A percentile compares a stretch with the other conserved stretches of the same genome.
phyloP scores from a whole-genome alignment of 2,329 filamentous ascomycete genomes.

The Venturia nashicola region DNA sequence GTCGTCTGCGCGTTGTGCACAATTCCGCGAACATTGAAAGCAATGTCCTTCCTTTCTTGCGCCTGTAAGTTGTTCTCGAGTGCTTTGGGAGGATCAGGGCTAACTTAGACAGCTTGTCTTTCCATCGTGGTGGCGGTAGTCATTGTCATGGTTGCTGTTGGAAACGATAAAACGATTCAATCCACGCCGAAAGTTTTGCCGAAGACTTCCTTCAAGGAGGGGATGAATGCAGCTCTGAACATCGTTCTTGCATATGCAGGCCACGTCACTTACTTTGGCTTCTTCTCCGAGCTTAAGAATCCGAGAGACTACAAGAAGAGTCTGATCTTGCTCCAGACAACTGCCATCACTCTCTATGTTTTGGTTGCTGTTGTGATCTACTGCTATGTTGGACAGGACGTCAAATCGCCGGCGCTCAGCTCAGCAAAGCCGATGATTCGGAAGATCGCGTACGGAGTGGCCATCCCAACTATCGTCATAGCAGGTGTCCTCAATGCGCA shows the following conservation, averaged over 20 bases:
- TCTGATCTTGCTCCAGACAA: slow-evolving; percentile 46
- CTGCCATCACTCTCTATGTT: slow-evolving; percentile 51
- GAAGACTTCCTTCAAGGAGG: not conserved
- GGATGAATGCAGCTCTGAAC: slow-evolving; percentile 31
- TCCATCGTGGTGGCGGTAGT: slow-evolving; percentile 53
- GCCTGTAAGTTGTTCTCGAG: slow-evolving; percentile 34
- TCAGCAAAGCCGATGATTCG: slow-evolving; percentile 44
- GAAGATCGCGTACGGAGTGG: slow-evolving; percentile 56
- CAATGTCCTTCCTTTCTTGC: slow-evolving; percentile 50
- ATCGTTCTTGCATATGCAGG: slow-evolving; percentile 60
- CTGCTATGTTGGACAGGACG: slow-evolving; percentile 47
- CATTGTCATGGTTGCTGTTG: slow-evolving; percentile 55
- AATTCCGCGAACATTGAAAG: slow-evolving; percentile 49
- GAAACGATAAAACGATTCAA: slow-evolving; percentile 32
- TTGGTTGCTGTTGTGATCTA: slow-evolving; percentile 57
- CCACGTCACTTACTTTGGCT: slow-evolving; percentile 56
- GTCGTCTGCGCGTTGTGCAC: slow-evolving; percentile 46
- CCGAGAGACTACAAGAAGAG: slow-evolving; percentile 50
- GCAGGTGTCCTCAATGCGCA: slow-evolving; percentile 60
- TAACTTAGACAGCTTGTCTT: slow-evolving; percentile 38
- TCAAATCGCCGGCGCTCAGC: slow-evolving; percentile 54
- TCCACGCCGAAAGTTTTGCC: not conserved
- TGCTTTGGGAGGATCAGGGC: slow-evolving; percentile 17
- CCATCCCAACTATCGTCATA: slow-evolving; percentile 58
- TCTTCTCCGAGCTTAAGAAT: slow-evolving; percentile 52